phyloP scores from a whole-genome alignment of 257 asterid genomes.

The Solanum ossicruentum region DNA sequence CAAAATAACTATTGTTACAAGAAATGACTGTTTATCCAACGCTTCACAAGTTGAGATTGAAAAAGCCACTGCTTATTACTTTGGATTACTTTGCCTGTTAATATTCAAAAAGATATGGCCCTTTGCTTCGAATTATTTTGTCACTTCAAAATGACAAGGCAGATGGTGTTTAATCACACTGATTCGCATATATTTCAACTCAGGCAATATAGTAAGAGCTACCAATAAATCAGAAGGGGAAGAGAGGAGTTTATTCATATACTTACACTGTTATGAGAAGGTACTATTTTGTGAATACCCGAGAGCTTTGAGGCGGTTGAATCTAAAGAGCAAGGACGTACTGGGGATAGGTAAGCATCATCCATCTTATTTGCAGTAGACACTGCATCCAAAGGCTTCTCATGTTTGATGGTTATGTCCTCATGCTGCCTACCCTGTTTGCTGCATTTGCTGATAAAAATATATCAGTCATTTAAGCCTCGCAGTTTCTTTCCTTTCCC shows the following conservation, averaged over 20 bases:
- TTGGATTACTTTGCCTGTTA: not conserved
- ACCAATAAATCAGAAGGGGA: not conserved
- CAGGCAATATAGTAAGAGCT: not conserved
- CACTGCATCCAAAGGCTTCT: constrained; percentile 20
- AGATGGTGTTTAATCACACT: not conserved
- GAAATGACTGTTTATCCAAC: not conserved
- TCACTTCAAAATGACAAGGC: not conserved
- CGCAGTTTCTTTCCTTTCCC: not conserved
- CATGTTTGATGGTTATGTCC: constrained; percentile 20
- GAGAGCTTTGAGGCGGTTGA: constrained; percentile 11
- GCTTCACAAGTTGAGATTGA: not conserved
- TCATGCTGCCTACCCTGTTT: constrained; percentile 21
- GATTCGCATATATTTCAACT: not conserved
- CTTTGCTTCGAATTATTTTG: not conserved
- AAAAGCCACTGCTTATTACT: not conserved
- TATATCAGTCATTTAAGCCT: not conserved
- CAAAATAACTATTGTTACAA: not conserved
- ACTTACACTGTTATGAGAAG: constrained; percentile 52
- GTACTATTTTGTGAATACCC: constrained; percentile 45
- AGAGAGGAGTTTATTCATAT: not conserved
- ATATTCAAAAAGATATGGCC: not conserved
- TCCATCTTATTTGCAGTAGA: constrained; percentile 9
- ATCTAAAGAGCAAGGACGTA: constrained; percentile 10
- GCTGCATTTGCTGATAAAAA: constrained; percentile 18
- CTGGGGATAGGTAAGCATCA: constrained; percentile 1